Percentiles rank a stretch among this genome's conserved stretches.
phyloP scores from a whole-genome alignment of 1,284 basidiomycete genomes.

The Paramarasmius palmivorus region DNA sequence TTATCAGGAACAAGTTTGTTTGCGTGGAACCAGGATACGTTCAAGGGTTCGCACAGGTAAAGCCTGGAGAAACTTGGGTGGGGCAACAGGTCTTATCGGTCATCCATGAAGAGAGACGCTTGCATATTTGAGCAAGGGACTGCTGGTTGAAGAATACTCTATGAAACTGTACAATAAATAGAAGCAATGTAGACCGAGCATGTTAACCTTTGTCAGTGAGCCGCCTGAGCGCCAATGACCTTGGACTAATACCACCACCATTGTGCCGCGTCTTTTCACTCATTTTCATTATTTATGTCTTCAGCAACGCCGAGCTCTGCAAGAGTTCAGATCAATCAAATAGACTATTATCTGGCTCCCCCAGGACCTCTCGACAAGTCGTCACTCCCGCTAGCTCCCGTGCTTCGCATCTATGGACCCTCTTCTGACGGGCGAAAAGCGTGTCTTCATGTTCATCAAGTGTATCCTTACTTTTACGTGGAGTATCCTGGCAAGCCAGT shows the following conservation, averaged over 20 bases:
- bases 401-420: constrained; percentile 86
- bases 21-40: constrained; percentile 89
- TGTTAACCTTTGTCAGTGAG: neutral
- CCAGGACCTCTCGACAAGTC: constrained; percentile 67
- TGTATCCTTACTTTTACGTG: constrained; percentile 79
- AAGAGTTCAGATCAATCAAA: constrained; percentile 63
- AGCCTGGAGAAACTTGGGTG: constrained; percentile 68
- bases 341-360: constrained; percentile 59
- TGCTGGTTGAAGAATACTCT: neutral
- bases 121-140: constrained; percentile 13
- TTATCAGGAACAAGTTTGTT: constrained; percentile 79
- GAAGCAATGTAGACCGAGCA: neutral
- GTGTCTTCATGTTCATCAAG: constrained; percentile 91
- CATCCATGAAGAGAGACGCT: constrained; percentile 25
- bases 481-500: constrained; percentile 65
- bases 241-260: too few relatives aligned
- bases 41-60: constrained; percentile 59
- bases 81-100: constrained; percentile 69
- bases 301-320: constrained; percentile 24
- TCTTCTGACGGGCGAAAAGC: constrained; percentile 79
- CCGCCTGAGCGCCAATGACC: too few relatives aligned
- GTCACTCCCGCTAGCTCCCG: constrained; percentile 65
- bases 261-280: neutral
- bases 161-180: neutral
- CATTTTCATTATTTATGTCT: constrained; percentile 1